phyloP scores from a whole-genome alignment of 805 yeast species.

The Candida arabinofermentans region DNA sequence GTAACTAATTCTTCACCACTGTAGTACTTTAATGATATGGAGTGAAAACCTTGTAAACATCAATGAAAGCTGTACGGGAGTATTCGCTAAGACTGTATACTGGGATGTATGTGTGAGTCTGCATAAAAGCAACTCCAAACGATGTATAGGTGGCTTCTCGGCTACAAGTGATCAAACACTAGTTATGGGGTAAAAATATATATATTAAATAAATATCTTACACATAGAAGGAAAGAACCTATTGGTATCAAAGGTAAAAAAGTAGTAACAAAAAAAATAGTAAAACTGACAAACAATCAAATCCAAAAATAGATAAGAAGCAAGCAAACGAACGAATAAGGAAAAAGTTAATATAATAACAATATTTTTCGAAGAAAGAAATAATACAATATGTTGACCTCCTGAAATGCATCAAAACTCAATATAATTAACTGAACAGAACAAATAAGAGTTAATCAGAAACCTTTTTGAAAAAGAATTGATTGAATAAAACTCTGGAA shows the following conservation, averaged over 20 bases:
- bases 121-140: no score
- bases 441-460: not conserved
- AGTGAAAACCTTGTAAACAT: no score
- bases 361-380: not conserved
- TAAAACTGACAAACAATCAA: not conserved
- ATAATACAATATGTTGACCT: not conserved
- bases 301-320: constrained; percentile 1
- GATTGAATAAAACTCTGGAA: no score
- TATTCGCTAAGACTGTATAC: no score
- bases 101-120: no score
- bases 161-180: no score
- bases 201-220: not conserved
- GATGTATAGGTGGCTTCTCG: no score
- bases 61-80: no score
- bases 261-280: not conserved
- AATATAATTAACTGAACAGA: not conserved
- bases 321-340: constrained; percentile 1
- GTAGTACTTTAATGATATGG: no score
- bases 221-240: not conserved
- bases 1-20: no score
- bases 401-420: not conserved
- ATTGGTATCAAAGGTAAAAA: not conserved
- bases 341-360: not conserved
- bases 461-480: not conserved
- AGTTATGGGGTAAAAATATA: not conserved